phyloP scores from a whole-genome alignment of 371 early-diverging fungal genomes.

The Mucor circinelloides region DNA sequence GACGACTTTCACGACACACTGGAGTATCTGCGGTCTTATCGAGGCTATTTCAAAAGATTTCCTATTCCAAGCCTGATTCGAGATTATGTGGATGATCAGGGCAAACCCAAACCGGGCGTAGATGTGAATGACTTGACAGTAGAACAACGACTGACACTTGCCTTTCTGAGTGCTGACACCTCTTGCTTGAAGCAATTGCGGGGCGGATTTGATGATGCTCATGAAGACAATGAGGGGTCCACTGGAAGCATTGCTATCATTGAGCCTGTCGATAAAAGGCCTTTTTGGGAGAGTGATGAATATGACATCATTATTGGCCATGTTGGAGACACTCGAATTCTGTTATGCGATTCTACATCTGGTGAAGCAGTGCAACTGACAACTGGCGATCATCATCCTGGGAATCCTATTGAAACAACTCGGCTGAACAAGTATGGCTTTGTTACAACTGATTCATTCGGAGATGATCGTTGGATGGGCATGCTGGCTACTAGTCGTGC shows the following conservation, averaged over 20 bases:
- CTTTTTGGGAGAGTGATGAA: constrained; percentile 64
- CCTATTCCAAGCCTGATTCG: constrained; percentile 33
- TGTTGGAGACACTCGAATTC: constrained; percentile 66
- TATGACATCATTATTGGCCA: constrained; percentile 62
- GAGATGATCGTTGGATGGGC: constrained; percentile 75
- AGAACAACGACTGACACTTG: constrained; percentile 60
- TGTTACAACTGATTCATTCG: constrained; percentile 75
- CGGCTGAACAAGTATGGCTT: constrained; percentile 64
- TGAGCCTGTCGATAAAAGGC: constrained; percentile 50
- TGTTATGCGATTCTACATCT: constrained; percentile 57
- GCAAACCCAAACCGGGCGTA: constrained; percentile 6
- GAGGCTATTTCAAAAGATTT: constrained; percentile 52
- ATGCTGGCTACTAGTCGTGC: constrained; percentile 74
- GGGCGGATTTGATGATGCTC: constrained; percentile 16
- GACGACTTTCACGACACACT: constrained; percentile 41
- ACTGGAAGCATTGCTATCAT: constrained; percentile 65
- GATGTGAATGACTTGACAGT: constrained; percentile 41
- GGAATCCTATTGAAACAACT: constrained; percentile 56
- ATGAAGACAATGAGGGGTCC: constrained; percentile 54
- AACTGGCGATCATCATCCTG: constrained; percentile 67
- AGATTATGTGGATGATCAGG: constrained; percentile 29
- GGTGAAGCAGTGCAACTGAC: constrained; percentile 59
- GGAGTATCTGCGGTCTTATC: constrained; percentile 29
- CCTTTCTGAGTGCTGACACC: constrained; percentile 56
- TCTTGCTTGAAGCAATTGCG: constrained; percentile 29